Percentiles rank a stretch among this genome's conserved stretches.
Conservation (phyloP, 106 monocot species). For the Ottelia alismoides region DNA sequence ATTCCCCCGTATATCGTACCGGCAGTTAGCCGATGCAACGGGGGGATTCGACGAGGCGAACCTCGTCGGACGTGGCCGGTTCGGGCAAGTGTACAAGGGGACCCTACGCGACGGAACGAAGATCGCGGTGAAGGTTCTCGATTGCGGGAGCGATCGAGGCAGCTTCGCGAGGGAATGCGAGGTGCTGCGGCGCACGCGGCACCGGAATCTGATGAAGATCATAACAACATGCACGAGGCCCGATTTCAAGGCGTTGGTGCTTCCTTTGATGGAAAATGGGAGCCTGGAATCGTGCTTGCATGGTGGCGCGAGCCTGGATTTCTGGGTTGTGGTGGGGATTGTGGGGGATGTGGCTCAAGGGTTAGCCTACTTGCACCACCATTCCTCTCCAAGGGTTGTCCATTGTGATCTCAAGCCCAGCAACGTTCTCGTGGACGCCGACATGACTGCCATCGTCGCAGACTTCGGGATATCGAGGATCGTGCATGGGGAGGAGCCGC, state of each 20-base stretch:
- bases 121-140: slow-evolving; percentile 50
- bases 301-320: slow-evolving; percentile 5
- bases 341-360: slow-evolving; percentile 49
- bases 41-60: slow-evolving; percentile 21
- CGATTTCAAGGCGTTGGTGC: slow-evolving; percentile 50
- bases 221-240: slow-evolving; percentile 54
- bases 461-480: slow-evolving; percentile 54
- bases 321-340: slow-evolving; percentile 28
- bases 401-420: slow-evolving; percentile 57
- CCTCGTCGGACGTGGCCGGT: slow-evolving; percentile 42
- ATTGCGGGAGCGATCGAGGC: slow-evolving; percentile 35
- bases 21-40: slow-evolving; percentile 42
- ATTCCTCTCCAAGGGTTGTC: slow-evolving; percentile 40
- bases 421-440: slow-evolving; percentile 48
- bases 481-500: slow-evolving; percentile 10
- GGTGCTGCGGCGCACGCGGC: slow-evolving; percentile 45
- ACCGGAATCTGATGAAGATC: slow-evolving; percentile 56
- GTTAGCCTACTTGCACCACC: slow-evolving; percentile 54
- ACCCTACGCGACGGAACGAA: slow-evolving; percentile 26
- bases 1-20: slow-evolving; percentile 45
- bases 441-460: slow-evolving; percentile 49
- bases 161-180: slow-evolving; percentile 62
- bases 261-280: slow-evolving; percentile 53
- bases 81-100: slow-evolving; percentile 40
- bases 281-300: slow-evolving; percentile 30